These are phyloP conservation scores for Ophiostoma australiae DNA, from an alignment of 2,329 filamentous ascomycete species.

Conservation along the genomic window DNA sequence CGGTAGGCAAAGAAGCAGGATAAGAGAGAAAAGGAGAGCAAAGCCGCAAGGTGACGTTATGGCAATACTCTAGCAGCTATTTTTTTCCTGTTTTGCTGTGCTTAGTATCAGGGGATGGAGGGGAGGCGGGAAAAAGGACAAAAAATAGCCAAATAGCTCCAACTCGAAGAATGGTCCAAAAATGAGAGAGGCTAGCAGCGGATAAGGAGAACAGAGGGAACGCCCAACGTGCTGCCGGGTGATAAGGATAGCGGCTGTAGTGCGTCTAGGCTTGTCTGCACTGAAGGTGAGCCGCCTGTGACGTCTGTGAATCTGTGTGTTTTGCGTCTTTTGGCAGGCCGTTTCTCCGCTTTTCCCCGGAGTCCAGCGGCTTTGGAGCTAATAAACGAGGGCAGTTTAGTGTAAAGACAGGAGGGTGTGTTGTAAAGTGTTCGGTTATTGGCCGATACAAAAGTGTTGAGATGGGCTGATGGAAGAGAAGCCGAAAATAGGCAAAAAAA, in stretches of 20 bases:
- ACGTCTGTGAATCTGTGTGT: background rate
- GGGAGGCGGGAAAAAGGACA: constrained; percentile 16
- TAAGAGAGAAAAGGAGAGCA: background rate
- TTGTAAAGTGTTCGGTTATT: background rate
- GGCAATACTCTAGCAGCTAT: constrained; percentile 8
- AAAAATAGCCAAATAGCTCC: constrained; percentile 2
- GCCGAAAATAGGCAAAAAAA: background rate
- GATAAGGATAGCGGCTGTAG: constrained; percentile 1
- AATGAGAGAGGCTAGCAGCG: constrained; percentile 8
- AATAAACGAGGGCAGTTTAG: background rate
- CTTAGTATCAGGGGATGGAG: constrained; percentile 6
- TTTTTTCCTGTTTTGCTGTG: constrained; percentile 19
- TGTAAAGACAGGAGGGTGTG: background rate
- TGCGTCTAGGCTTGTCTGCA: background rate
- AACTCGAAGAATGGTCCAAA: background rate
- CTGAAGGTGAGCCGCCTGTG: background rate
- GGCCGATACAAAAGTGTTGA: background rate
- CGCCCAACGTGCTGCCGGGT: background rate
- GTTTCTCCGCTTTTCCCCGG: constrained; percentile 24
- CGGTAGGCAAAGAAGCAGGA: background rate
- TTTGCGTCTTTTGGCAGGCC: background rate
- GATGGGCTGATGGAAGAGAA: background rate
- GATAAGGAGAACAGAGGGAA: background rate
- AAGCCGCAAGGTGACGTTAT: constrained; percentile 19
- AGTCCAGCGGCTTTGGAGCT: constrained; percentile 17